Evolutionary conservation across 441 rosid genomes (phyloP).

Genomic region (Pelargonium citronellum): DNA sequence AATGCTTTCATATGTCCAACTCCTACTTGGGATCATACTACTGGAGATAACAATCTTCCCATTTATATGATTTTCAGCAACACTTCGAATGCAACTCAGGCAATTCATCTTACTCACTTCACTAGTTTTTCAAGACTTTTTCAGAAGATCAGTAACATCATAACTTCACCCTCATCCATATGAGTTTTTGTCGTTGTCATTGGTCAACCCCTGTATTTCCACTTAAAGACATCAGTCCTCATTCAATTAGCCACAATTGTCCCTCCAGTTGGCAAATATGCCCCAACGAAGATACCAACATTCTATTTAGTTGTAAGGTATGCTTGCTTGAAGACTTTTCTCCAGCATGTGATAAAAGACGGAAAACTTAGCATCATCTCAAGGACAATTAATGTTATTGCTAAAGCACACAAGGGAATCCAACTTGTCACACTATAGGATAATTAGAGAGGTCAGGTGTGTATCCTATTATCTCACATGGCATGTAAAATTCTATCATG

Average conservation of each 20-base stretch:
- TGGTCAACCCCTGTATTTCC: conserved; percentile 1
- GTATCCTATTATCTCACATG: conserved; percentile 2
- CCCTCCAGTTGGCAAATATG: conserved; percentile 11
- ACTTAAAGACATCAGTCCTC: background rate
- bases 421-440: background rate
- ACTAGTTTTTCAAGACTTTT: background rate
- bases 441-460: conserved; percentile 1
- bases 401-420: background rate
- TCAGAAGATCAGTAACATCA: conserved; percentile 3
- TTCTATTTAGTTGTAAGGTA: background rate
- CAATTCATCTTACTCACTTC: conserved; percentile 1
- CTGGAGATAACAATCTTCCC: background rate
- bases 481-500: background rate
- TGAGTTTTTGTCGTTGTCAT: background rate
- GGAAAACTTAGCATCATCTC: background rate
- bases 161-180: background rate
- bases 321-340: conserved; percentile 1
- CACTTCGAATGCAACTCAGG: background rate
- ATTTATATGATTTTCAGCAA: background rate
- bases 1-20: background rate
- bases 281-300: conserved; percentile 8
- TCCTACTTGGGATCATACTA: background rate
- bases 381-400: background rate
- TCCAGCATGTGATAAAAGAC: background rate
- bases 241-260: background rate